These are phyloP conservation scores for Colletotrichum chlorophyti DNA, from an alignment of 2,329 filamentous ascomycete species.

Conservation along the genomic window DNA sequence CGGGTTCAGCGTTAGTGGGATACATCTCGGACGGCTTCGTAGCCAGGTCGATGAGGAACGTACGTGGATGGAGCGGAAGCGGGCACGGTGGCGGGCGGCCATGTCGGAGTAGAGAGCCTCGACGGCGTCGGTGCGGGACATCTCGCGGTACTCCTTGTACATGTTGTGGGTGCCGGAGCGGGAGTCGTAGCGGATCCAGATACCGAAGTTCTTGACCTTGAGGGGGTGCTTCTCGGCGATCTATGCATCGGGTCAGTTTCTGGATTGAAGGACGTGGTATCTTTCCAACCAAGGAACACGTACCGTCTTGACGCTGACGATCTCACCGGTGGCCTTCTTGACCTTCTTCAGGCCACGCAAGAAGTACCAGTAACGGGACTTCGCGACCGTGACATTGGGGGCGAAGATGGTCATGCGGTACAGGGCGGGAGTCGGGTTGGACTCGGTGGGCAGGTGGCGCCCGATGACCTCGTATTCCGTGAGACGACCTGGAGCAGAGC, in stretches of 20 bases:
- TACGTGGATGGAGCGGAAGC: constrained; percentile 99
- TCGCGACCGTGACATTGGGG: constrained; percentile 96
- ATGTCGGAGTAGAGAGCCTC: constrained; percentile 99
- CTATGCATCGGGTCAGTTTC: constrained; percentile 40
- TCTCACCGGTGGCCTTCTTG: constrained; percentile 99
- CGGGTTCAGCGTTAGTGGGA: constrained; percentile 14
- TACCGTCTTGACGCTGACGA: constrained; percentile 96
- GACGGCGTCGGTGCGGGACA: constrained; percentile 94
- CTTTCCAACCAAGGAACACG: constrained; percentile 43
- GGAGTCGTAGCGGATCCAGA: constrained; percentile 99
- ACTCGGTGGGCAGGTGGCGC: constrained; percentile 97
- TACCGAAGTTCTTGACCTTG: constrained; percentile 99
- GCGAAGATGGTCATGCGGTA: constrained; percentile 99
- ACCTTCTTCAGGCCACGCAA: constrained; percentile 98
- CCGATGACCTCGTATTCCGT: constrained; percentile 99
- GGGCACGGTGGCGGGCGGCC: constrained; percentile 97
- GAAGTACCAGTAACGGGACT: constrained; percentile 99
- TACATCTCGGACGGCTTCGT: background rate
- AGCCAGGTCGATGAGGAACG: no score
- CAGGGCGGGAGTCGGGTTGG: constrained; percentile 96
- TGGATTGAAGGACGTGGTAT: no score
- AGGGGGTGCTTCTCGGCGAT: constrained; percentile 98
- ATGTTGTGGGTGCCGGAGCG: constrained; percentile 99
- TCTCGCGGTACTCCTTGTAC: constrained; percentile 99
- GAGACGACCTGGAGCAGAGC: constrained; percentile 80